A percentile compares a stretch with the other conserved stretches of the same genome.
phyloP scores from a whole-genome alignment of 768 basidiomycete species.

The Lactarius hatsudake region DNA sequence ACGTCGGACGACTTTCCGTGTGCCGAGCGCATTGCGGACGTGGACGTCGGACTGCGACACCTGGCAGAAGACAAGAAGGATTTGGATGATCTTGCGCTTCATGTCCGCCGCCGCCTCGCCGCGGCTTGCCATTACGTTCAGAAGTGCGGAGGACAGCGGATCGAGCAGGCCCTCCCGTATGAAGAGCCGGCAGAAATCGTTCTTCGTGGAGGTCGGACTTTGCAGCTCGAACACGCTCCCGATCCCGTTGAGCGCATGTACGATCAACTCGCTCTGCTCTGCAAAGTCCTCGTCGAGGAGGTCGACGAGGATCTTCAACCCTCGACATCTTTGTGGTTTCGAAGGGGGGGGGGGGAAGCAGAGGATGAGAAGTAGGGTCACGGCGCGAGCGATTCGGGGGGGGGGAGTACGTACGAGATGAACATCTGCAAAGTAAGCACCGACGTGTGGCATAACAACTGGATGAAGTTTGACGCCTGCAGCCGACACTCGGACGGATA shows the following conservation, averaged over 20 bases:
- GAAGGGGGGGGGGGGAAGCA: too few species aligned
- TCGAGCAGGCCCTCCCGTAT: slow-evolving; percentile 93
- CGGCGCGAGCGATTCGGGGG: too few species aligned
- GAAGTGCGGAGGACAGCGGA: slow-evolving; percentile 83
- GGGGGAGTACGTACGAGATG: slow-evolving; percentile 79
- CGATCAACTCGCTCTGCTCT: slow-evolving; percentile 86
- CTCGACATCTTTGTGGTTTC: slow-evolving; percentile 50
- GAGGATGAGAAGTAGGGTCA: too few species aligned
- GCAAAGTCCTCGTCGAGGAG: slow-evolving; percentile 95
- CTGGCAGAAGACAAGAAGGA: slow-evolving; percentile 88
- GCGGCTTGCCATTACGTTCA: slow-evolving; percentile 80
- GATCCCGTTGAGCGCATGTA: slow-evolving; percentile 92
- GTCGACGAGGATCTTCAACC: slow-evolving; percentile 90
- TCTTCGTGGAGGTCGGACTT: slow-evolving; percentile 87
- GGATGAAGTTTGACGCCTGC: slow-evolving; percentile 95
- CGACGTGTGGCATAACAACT: slow-evolving; percentile 87
- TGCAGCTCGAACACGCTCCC: slow-evolving; percentile 94
- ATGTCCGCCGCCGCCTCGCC: slow-evolving; percentile 65
- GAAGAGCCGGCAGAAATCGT: slow-evolving; percentile 98
- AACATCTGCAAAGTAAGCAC: slow-evolving; percentile 97
- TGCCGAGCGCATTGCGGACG: slow-evolving; percentile 89
- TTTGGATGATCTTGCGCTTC: slow-evolving; percentile 87
- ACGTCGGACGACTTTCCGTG: slow-evolving; percentile 87
- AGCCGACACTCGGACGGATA: slow-evolving; percentile 89
- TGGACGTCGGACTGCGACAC: slow-evolving; percentile 95